These are phyloP conservation scores for Gossypium sturtianum DNA, from an alignment of 345 rosid genomes.

Conservation along the genomic window DNA sequence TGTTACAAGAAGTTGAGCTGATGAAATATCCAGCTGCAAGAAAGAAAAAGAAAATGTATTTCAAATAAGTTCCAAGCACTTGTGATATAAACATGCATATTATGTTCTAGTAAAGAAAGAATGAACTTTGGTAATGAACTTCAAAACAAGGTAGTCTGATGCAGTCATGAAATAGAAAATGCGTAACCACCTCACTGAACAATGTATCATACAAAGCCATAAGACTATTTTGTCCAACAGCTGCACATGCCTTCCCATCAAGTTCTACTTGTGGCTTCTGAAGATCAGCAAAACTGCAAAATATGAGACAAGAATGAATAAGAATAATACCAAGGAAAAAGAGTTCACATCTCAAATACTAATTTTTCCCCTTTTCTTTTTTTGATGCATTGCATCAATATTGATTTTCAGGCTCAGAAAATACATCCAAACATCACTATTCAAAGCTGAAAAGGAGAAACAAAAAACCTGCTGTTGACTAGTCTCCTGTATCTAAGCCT, in stretches of 20 bases:
- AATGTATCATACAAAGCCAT: slow-evolving; percentile 94
- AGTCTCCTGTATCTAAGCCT: slow-evolving; percentile 82
- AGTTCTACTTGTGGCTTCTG: slow-evolving; percentile 89
- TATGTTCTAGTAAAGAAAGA: background rate
- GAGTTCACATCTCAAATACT: background rate
- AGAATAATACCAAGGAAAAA: background rate
- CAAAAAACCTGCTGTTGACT: slow-evolving; percentile 81
- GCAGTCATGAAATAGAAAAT: slow-evolving; percentile 2
- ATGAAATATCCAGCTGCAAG: slow-evolving; percentile 87
- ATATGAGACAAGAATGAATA: slow-evolving; percentile 10
- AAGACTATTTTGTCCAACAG: slow-evolving; percentile 94
- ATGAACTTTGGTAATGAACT: background rate
- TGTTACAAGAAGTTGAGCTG: slow-evolving; percentile 92
- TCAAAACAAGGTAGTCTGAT: background rate
- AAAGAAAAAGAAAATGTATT: background rate
- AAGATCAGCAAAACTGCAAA: slow-evolving; percentile 83
- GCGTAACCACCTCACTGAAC: slow-evolving; percentile 58
- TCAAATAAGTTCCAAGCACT: background rate
- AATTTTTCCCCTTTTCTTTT: background rate
- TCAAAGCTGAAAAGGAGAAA: background rate
- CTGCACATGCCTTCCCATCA: slow-evolving; percentile 99
- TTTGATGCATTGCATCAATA: background rate
- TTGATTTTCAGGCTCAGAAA: background rate
- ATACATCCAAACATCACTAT: background rate
- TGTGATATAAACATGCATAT: background rate